Conservation (phyloP, 2,329 filamentous ascomycete species). For the Cytospora schulzeri region DNA sequence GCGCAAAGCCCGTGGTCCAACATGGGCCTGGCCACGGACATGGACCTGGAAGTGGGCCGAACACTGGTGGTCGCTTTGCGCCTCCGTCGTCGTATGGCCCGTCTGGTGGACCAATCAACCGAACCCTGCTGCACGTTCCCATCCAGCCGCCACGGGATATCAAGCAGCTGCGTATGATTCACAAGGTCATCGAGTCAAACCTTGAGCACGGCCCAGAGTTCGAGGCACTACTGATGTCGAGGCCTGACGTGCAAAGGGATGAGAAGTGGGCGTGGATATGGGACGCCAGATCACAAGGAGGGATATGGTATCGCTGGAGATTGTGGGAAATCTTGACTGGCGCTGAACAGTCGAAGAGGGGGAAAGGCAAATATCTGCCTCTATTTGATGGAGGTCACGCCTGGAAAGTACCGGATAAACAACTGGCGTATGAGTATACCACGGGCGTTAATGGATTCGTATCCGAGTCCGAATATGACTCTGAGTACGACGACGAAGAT, state of each 20-base stretch:
- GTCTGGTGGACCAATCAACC: slow-evolving; percentile 44
- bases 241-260: slow-evolving; percentile 78
- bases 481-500: slow-evolving; percentile 78
- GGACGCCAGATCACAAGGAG: slow-evolving; percentile 77
- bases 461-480: slow-evolving; percentile 83
- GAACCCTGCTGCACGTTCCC: slow-evolving; percentile 64
- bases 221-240: slow-evolving; percentile 88
- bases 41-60: slow-evolving; percentile 33
- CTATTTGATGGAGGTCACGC: slow-evolving; percentile 76
- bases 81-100: slow-evolving; percentile 71
- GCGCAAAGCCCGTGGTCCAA: slow-evolving; percentile 67
- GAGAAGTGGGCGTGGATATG: slow-evolving; percentile 95
- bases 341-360: slow-evolving; percentile 45
- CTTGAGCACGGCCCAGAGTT: slow-evolving; percentile 82
- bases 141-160: slow-evolving; percentile 78
- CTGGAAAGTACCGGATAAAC: slow-evolving; percentile 76
- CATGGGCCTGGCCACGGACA: slow-evolving; percentile 33
- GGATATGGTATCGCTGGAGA: slow-evolving; percentile 90
- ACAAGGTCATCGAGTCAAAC: slow-evolving; percentile 81
- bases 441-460: slow-evolving; percentile 78
- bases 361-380: slow-evolving; percentile 57
- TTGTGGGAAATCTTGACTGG: slow-evolving; percentile 85
- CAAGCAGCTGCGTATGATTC: slow-evolving; percentile 78
- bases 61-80: slow-evolving; percentile 59
- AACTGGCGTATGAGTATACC: slow-evolving; percentile 78